Base-by-base conservation (phyloP, 2,329 filamentous ascomycete species). In the Coleophoma cylindrospora region DNA sequence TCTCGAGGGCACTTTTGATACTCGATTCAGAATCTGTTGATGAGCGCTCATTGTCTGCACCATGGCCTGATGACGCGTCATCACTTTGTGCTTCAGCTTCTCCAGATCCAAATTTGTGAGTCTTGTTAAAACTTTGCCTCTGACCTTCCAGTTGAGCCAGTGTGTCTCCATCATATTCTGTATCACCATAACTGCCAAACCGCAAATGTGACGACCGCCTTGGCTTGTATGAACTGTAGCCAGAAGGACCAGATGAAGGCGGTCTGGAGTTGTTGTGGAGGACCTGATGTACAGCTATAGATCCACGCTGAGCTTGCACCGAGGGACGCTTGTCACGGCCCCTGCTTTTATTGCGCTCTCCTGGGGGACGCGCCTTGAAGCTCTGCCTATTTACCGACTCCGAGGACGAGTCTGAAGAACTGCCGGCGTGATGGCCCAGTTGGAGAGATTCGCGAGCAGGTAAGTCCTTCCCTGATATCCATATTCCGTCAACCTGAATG, bases 401-500 rank as follows among this genome's bases (percentile, higher is more conserved):
- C n/a, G 41, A 15, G 5, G 51, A n/a, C 4, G 44, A 45, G 13
- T 55, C 50, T 40, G 53, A 50, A 14, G 57, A 56, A 41, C 50
- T 54, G 8, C 50, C 47, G 14, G 44, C 45, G 9, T 56, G 36
- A 19, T 55, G 44, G 21, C 49, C 49, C 12, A 57, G 44, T 27
- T 56, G 59, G 21, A 59, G 34, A 40, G 55, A 51, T 40, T 55
- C 61, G 14, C 57, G 58, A 10, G 57, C 46, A 43, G 60, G 61
- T n/a, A 55, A 59, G 13, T 49, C 61, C 14, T 53, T 51, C 40
- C 58, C 57, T 7, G 62, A 64, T 45, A 87, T 81, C 84, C 87
- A 90, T 46, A 96, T 91, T 4, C 90, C 91, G 56, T 95, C 89
- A 8, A 95, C 81, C 64, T 92, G 81, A 40, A 95, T 75, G 6